Evolutionary conservation across 352 stramenopile species (phyloP).

Genomic region (Pythium plurisporium): DNA sequence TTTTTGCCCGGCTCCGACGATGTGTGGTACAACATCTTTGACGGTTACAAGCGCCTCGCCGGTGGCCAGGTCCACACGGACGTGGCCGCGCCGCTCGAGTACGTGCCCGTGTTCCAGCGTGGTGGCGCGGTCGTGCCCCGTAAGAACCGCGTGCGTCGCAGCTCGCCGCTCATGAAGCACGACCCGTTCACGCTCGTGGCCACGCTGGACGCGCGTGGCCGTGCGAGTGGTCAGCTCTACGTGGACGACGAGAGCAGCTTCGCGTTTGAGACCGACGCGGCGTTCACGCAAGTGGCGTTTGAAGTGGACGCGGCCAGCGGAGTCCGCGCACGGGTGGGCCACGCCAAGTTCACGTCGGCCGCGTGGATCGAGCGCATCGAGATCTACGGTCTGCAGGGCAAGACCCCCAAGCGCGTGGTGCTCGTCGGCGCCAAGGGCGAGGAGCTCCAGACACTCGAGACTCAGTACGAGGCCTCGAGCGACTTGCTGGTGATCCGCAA

Average conservation of each 20-base stretch:
- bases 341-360: conserved; percentile 41
- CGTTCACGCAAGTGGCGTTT: conserved; percentile 50
- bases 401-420: conserved; percentile 42
- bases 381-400: conserved; percentile 55
- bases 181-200: conserved; percentile 98
- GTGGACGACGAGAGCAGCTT: conserved; percentile 96
- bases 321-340: conserved; percentile 27
- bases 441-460: conserved; percentile 31
- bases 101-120: conserved; percentile 96
- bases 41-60: conserved; percentile 52
- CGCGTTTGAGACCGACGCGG: conserved; percentile 43
- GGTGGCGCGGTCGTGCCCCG: conserved; percentile 93
- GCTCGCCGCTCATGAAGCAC: conserved; percentile 91
- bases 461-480: conserved; percentile 56
- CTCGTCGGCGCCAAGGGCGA: conserved; percentile 24
- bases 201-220: conserved; percentile 80
- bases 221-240: conserved; percentile 90
- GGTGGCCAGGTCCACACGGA: conserved; percentile 52
- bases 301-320: conserved; percentile 30
- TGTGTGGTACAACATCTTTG: conserved; percentile 92
- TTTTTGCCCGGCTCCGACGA: conserved; percentile 80
- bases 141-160: conserved; percentile 95
- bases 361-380: conserved; percentile 85
- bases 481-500: conserved; percentile 85
- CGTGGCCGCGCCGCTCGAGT: conserved; percentile 88